Percentiles rank a stretch among this genome's conserved stretches.
These are phyloP conservation scores for Phytopythium montanum DNA, from an alignment of 352 stramenopile species.

Conservation along the genomic window DNA sequence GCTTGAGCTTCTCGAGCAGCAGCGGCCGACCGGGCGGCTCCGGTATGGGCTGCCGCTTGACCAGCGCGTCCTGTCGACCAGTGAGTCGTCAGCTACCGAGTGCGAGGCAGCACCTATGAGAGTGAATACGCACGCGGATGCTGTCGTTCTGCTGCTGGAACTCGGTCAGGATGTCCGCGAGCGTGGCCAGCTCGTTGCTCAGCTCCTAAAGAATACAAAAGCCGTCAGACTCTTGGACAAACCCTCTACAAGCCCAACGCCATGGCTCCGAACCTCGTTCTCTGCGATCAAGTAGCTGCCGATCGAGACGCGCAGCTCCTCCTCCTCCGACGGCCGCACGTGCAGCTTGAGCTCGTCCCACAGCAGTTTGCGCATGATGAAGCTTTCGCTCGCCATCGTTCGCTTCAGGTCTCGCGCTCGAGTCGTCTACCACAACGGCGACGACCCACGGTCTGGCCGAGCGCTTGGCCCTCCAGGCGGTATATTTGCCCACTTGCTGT, in stretches of 20 bases:
- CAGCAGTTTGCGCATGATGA: conserved; percentile 63
- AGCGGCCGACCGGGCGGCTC: conserved; percentile 61
- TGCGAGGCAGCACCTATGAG: not conserved
- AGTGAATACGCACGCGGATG: conserved; percentile 48
- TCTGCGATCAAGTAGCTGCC: conserved; percentile 61
- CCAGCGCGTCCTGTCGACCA: conserved; percentile 44
- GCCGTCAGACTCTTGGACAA: not conserved
- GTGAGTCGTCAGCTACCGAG: not conserved
- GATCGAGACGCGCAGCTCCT: conserved; percentile 57
- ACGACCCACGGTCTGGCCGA: not conserved
- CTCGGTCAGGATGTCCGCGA: conserved; percentile 74
- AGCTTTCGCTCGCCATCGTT: conserved; percentile 45
- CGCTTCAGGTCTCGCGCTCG: not conserved
- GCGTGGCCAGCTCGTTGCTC: conserved; percentile 43
- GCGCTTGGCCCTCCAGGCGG: not conserved
- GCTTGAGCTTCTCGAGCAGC: conserved; percentile 72
- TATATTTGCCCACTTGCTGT: not conserved
- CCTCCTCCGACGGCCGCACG: conserved; percentile 46
- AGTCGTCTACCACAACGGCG: not conserved
- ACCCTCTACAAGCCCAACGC: not conserved
- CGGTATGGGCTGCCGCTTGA: conserved; percentile 39
- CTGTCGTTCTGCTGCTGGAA: conserved; percentile 78
- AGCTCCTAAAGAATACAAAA: conserved; percentile 28
- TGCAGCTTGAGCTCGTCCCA: conserved; percentile 72
- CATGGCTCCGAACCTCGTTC: conserved; percentile 37